Evolutionary conservation across 257 asterid genomes (phyloP).

Genomic region (Salvia miltiorrhiza): DNA sequence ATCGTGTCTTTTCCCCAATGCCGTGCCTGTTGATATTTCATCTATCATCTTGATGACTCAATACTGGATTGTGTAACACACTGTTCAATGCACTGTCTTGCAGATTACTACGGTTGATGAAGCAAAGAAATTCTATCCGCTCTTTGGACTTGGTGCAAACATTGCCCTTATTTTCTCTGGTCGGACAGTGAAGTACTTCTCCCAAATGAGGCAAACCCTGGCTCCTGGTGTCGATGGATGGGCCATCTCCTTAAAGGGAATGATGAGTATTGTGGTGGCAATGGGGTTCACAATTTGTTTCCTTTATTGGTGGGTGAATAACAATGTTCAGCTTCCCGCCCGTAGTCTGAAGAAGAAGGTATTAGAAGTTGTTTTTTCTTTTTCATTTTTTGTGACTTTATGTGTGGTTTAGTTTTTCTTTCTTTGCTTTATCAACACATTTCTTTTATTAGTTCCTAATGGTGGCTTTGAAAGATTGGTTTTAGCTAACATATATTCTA

Average conservation of each 20-base stretch:
- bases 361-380: conserved; percentile 10
- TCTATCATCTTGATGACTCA: background rate
- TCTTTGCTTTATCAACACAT: background rate
- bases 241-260: conserved; percentile 92
- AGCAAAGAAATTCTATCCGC: conserved; percentile 95
- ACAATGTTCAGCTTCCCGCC: conserved; percentile 66
- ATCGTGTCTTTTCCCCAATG: background rate
- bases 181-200: conserved; percentile 93
- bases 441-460: background rate
- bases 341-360: conserved; percentile 98
- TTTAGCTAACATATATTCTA: background rate
- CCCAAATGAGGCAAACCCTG: conserved; percentile 72
- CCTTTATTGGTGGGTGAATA: conserved; percentile 96
- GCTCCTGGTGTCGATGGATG: conserved; percentile 99
- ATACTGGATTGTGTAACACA: background rate
- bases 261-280: conserved; percentile 91
- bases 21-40: background rate
- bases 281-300: conserved; percentile 79
- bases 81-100: conserved; percentile 2
- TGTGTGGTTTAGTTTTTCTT: background rate
- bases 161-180: conserved; percentile 96
- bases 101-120: conserved; percentile 94
- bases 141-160: conserved; percentile 97
- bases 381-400: background rate
- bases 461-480: background rate